These are phyloP conservation scores for Takashimella koratensis DNA, from an alignment of 1,284 basidiomycete genomes.

Conservation along the genomic window DNA sequence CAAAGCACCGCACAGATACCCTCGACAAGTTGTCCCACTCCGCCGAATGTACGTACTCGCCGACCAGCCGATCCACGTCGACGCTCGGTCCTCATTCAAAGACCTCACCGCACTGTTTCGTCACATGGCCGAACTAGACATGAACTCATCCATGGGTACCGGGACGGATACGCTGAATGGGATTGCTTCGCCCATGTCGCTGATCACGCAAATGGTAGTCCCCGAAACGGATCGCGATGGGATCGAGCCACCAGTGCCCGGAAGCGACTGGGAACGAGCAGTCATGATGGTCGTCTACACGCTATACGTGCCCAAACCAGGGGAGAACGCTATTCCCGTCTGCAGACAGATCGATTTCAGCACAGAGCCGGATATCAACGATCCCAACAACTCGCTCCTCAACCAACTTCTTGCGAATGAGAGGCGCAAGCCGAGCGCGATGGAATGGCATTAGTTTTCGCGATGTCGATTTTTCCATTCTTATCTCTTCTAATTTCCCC, in stretches of 20 bases:
- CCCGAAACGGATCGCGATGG: constrained; percentile 5
- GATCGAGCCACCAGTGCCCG: constrained; percentile 1
- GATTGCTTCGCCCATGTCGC: constrained; percentile 7
- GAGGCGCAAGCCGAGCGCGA: constrained; percentile 9
- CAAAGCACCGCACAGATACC: not conserved
- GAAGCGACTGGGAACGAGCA: constrained; percentile 10
- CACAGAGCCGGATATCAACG: not conserved
- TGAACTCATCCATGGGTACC: not conserved
- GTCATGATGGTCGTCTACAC: constrained; percentile 14
- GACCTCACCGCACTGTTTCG: not conserved
- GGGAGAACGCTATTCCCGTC: not conserved
- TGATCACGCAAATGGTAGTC: constrained; percentile 13
- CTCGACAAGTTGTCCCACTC: not conserved
- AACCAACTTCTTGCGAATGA: constrained; percentile 15
- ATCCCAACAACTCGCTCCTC: constrained; percentile 1
- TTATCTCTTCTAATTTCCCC: too few species aligned
- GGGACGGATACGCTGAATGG: not conserved
- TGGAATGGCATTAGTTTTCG: constrained; percentile 8
- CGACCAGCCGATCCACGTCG: not conserved
- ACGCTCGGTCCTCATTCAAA: not conserved
- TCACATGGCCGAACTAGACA: not conserved
- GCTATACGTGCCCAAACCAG: constrained; percentile 8
- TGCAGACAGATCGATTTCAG: constrained; percentile 15
- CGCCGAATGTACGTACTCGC: not conserved
- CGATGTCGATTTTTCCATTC: too few species aligned